Conservation (phyloP, 2,329 filamentous ascomycete species). For the Fusarium palustre region DNA sequence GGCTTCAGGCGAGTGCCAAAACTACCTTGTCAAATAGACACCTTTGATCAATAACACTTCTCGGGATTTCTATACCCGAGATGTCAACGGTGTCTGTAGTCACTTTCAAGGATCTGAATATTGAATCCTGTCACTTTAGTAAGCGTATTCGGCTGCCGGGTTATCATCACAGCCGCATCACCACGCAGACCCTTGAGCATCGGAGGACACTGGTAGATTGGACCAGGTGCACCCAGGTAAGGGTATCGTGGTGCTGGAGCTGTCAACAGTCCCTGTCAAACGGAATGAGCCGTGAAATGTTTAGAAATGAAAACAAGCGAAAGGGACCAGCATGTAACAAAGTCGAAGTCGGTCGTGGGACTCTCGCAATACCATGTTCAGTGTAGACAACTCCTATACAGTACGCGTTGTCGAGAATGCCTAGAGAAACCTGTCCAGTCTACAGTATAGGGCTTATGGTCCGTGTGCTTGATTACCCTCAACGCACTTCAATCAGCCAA, state of each 20-base stretch:
- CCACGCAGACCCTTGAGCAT: neutral
- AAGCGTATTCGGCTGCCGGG: neutral
- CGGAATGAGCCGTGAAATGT: neutral
- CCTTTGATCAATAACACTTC: neutral
- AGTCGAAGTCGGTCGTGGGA: neutral
- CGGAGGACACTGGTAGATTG: neutral
- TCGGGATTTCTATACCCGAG: neutral
- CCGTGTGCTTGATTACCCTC: neutral
- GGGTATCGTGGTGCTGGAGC: neutral
- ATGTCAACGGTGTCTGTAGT: rapidly evolving
- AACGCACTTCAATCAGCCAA: neutral
- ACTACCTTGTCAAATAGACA: too few relatives aligned
- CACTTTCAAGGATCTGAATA: neutral
- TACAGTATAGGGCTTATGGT: neutral
- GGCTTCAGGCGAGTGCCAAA: neutral
- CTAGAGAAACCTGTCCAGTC: neutral
- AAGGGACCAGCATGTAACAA: neutral
- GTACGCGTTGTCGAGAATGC: neutral
- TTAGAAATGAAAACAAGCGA: neutral
- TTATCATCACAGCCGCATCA: neutral
- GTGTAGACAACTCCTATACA: neutral
- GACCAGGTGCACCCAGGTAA: neutral
- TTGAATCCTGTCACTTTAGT: neutral
- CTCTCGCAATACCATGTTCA: neutral
- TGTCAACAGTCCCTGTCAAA: neutral